phyloP scores from a whole-genome alignment of 2,329 filamentous ascomycete species.

The Bretziella fagacearum region DNA sequence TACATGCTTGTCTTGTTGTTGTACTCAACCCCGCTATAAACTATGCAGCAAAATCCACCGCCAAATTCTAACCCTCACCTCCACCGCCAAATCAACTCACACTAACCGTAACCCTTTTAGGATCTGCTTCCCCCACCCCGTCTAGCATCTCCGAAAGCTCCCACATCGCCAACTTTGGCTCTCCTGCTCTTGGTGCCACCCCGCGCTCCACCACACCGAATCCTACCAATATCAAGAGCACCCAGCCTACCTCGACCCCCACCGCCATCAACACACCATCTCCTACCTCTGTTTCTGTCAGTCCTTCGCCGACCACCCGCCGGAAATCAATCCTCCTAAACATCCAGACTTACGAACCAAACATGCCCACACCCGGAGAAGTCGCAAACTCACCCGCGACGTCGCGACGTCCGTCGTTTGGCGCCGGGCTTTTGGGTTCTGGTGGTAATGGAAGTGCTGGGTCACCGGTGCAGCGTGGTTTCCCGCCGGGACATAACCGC shows the following conservation, averaged over 20 bases:
- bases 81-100: constrained; percentile 3
- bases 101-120: constrained; percentile 6
- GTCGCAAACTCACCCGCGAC: constrained; percentile 31
- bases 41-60: neutral
- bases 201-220: constrained; percentile 1
- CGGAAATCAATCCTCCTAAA: constrained; percentile 56
- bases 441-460: constrained; percentile 20
- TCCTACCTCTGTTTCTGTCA: constrained; percentile 3
- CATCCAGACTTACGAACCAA: constrained; percentile 55
- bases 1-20: too few relatives aligned
- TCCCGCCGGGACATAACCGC: constrained; percentile 36
- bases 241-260: constrained; percentile 4
- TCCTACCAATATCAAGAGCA: neutral
- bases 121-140: neutral
- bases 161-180: neutral
- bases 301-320: constrained; percentile 25
- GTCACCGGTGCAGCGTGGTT: constrained; percentile 27
- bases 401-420: constrained; percentile 15
- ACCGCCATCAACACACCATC: neutral
- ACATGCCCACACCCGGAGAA: constrained; percentile 50
- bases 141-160: neutral
- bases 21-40: neutral
- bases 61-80: neutral
- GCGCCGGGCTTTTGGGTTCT: neutral
- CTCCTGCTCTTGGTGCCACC: neutral